phyloP scores from a whole-genome alignment of 176 grass and related monocot species.

The Ampelocalamus luodianensis region DNA sequence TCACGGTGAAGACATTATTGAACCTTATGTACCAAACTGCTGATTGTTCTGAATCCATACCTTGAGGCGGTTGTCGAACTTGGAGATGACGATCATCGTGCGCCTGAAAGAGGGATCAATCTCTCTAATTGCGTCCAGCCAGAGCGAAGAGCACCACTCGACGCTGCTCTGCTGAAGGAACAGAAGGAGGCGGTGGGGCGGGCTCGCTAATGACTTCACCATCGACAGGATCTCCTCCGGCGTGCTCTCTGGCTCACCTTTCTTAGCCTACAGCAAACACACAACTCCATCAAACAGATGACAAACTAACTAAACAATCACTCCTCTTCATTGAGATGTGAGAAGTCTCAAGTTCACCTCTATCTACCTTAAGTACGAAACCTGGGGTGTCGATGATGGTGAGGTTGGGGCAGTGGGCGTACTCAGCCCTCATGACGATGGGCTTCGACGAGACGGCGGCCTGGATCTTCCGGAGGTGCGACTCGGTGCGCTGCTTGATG shows the following conservation, averaged over 20 bases:
- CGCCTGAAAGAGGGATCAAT: slow-evolving; percentile 94
- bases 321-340: neutral
- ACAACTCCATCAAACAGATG: slow-evolving; percentile 33
- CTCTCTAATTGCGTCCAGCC: slow-evolving; percentile 87
- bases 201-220: slow-evolving; percentile 89
- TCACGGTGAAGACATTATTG: neutral
- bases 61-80: slow-evolving; percentile 97
- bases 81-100: slow-evolving; percentile 88
- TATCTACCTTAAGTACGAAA: slow-evolving; percentile 86
- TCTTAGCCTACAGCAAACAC: slow-evolving; percentile 73
- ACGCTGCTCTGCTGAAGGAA: slow-evolving; percentile 99
- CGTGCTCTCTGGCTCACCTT: slow-evolving; percentile 88
- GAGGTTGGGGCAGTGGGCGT: slow-evolving; percentile 96
- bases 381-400: slow-evolving; percentile 99
- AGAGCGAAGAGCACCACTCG: slow-evolving; percentile 95
- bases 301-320: neutral
- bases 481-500: slow-evolving; percentile 86
- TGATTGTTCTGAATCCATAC: slow-evolving; percentile 49
- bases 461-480: slow-evolving; percentile 74
- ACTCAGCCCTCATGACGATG: slow-evolving; percentile 98
- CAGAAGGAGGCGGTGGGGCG: slow-evolving; percentile 86
- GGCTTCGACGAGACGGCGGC: slow-evolving; percentile 89
- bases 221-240: slow-evolving; percentile 86
- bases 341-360: slow-evolving; percentile 13
- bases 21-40: neutral